Base-by-base conservation (phyloP, 306 rosid species). In the Calophaca sinica region DNA sequence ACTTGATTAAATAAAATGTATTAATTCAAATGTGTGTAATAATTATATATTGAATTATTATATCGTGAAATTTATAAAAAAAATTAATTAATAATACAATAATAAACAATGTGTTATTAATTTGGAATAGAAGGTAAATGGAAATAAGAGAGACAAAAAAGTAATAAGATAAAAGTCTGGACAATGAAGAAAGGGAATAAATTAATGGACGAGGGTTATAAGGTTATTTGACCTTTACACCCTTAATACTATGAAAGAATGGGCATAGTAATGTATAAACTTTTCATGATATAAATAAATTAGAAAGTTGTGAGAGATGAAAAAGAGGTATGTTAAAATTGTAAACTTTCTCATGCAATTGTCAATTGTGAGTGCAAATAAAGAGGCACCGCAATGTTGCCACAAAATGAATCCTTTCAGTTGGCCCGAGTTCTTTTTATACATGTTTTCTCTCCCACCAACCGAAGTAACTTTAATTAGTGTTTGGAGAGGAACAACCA, bases 381-480 rank as follows among this genome's bases (percentile, higher is more conserved):
- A 72, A 63, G 53, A 20, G 54, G 29, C 44, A 53, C 3, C 14
- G 13, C 53, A 61, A 5, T 51, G 54, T 9, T 60, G 58, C 71
- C 64, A 70, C 29, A 70, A 59, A 68, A 73, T 79, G 53, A 67
- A 60, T 31, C 76, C 59, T 68, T 74, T 42, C 13, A 51, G 46
- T 14, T 60, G 84, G 68, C 39, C 77, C 60, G 5, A 59, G 7
- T 42, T 75, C 54, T 60, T 28, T 74, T 67, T 51, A 38, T 51
- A 13, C 31, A 31, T 80, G 80, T 80, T 67, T 61, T 74, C 84
- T 50, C 49, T 44, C 57, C 72, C 15, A 74, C 77, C 73, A 74
- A 74, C 76, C 53, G 2, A 67, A 71, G 36, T 12, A 6, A 46
- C 80, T 80, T 80, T 80, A 74, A 50, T 75, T 60, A 60, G 71